A percentile compares a stretch with the other conserved stretches of the same genome.
Evolutionary conservation across 805 yeast species (phyloP).

Genomic region (Candida ipomoeae): DNA sequence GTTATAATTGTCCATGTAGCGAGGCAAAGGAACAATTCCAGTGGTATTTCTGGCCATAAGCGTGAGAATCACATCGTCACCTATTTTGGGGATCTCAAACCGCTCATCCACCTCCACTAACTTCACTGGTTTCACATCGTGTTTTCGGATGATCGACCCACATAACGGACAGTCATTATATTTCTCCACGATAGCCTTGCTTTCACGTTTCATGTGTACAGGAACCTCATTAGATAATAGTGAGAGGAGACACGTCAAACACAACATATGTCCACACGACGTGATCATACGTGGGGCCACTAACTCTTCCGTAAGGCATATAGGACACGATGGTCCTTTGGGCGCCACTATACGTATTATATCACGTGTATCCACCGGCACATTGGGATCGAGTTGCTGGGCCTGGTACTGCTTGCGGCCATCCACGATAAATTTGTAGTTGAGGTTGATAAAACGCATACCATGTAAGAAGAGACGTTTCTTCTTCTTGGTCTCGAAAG

Average conservation of each 20-base stretch:
- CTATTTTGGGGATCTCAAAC: constrained; percentile 54
- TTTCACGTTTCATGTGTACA: constrained; percentile 32
- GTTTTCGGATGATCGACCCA: constrained; percentile 47
- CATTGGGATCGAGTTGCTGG: constrained; percentile 69
- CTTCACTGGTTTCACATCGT: constrained; percentile 64
- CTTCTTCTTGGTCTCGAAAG: constrained; percentile 11
- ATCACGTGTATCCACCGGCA: constrained; percentile 56
- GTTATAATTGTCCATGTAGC: constrained; percentile 30
- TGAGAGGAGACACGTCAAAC: constrained; percentile 75
- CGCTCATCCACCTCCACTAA: constrained; percentile 46
- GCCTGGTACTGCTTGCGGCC: constrained; percentile 49
- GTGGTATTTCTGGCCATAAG: constrained; percentile 52
- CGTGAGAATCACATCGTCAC: constrained; percentile 54
- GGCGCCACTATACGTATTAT: constrained; percentile 74
- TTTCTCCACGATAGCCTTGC: constrained; percentile 38
- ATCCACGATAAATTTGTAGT: constrained; percentile 80
- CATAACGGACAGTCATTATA: constrained; percentile 81
- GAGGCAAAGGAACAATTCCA: constrained; percentile 48
- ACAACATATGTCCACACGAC: constrained; percentile 89
- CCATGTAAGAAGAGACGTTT: constrained; percentile 50
- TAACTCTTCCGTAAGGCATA: constrained; percentile 79
- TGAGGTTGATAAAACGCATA: constrained; percentile 71
- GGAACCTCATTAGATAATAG: constrained; percentile 56
- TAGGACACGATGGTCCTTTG: constrained; percentile 80
- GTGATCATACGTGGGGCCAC: constrained; percentile 90